A percentile compares a stretch with the other conserved stretches of the same genome.
phyloP scores from a whole-genome alignment of 306 rosid species.

The Dalbergia oliveri region DNA sequence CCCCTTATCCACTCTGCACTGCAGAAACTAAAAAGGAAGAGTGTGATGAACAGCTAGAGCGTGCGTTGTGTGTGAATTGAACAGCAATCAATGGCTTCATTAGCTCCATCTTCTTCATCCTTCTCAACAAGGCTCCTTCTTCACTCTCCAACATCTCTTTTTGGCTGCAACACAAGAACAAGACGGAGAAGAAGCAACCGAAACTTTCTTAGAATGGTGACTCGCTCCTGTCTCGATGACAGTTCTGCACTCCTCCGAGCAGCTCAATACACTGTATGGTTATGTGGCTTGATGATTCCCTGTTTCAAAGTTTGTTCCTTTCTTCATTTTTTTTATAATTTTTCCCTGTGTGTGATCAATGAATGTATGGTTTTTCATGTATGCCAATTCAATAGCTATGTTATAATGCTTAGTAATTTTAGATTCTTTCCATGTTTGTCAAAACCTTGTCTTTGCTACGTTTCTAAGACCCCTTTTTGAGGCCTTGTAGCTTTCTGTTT shows the following conservation, averaged over 20 bases:
- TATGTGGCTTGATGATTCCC: slow-evolving; percentile 23
- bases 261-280: slow-evolving; percentile 76
- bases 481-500: background rate
- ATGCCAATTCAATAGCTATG: background rate
- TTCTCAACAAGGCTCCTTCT: slow-evolving; percentile 43
- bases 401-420: background rate
- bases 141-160: slow-evolving; percentile 42
- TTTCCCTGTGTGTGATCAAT: background rate
- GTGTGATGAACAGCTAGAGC: background rate
- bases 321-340: background rate
- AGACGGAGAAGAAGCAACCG: slow-evolving; percentile 23
- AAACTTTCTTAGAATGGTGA: slow-evolving; percentile 52
- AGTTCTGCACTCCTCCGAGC: slow-evolving; percentile 79
- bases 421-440: slow-evolving; percentile 13
- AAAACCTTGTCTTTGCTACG: slow-evolving; percentile 4
- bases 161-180: slow-evolving; percentile 26
- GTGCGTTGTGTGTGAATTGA: background rate
- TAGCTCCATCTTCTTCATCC: slow-evolving; percentile 56
- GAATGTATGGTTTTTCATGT: slow-evolving; percentile 25
- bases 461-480: background rate
- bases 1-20: slow-evolving; percentile 39
- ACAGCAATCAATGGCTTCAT: slow-evolving; percentile 50
- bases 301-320: background rate
- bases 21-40: background rate
- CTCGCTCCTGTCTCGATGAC: slow-evolving; percentile 71